Base-by-base conservation (phyloP, 345 rosid species). In the Conringia planisiliqua region DNA sequence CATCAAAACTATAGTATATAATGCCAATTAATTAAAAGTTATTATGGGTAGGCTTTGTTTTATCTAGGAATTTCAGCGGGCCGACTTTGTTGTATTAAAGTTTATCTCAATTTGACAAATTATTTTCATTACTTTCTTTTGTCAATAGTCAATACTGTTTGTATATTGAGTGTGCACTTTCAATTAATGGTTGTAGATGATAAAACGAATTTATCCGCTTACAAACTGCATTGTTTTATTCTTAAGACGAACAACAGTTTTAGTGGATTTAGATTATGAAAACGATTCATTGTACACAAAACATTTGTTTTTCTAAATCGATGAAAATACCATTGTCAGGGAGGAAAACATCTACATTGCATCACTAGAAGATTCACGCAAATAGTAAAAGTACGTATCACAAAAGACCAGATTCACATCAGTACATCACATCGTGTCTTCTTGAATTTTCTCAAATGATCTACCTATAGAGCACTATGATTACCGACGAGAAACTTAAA, bases 81-180 rank as follows among this genome's bases (percentile, higher is more conserved):
- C 56, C 80, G 68, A 77, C 72, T 56, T 71, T 65, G n/a, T 61
- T 26, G 14, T 64, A 57, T 64, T 38, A 46, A 64, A 64, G 29
- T 30, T 64, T 77, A 70, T 70, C 76, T 51, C 29, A 63, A 27
- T 36, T 44, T 63, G 44, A 46, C 42, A 46, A 46, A 54, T 22
- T 32, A 35, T 32, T 42, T 62, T 68, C 38, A 51, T 42, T 24
- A 47, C 13, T 52, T 42, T 0, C 14, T 11, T 70, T 54, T 54
- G 18, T 52, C 58, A 54, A 62, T 39, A 10, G 18, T 52, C 58
- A 54, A 62, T 39, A 10, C 0, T 27, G 35, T 3, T 32, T 32
- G 26, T 30, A 58, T 17, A 27, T 27, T 29, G 17, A 13, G 33
- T 7, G 20, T 14, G 13, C 0, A 54, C 30, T 27, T 4, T 27